Evolutionary conservation across 2,329 filamentous ascomycete genomes (phyloP), one percentile per base, ranked within the genome.

Genomic region (Paraconiothyrium brasiliense): DNA sequence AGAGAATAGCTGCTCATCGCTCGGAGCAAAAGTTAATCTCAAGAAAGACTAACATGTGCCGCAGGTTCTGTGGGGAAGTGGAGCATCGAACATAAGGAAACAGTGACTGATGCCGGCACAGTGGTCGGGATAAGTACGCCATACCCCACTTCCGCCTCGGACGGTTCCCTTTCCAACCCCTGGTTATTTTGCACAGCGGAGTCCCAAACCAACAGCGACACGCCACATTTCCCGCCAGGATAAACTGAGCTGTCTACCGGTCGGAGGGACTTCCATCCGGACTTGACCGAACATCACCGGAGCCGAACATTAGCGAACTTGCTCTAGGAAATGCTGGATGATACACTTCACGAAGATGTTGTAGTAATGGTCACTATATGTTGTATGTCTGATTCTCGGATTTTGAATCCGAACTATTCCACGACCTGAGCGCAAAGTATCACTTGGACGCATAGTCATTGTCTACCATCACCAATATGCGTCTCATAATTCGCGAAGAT

Each of bases 401-500:
- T 52, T 24, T n/a, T 6, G 24, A 13, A 52, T 22, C 39, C 14
- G 10, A 34, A 30, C 24, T 13, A 48, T 27, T 32, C 30, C 49
- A 52, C 32, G 11, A 24, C 9, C 34, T 30, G 30, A 9, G 11
- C 32, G 30, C 14, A 39, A 24, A 20, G 4, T 14, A 39, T 5
- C 34, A 39, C 32, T 1, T 4, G 34, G n/a, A 24, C 5, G 24
- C 67, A 71, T 77, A 64, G 77, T 71, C 52, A 55, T 57, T 63
- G 34, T 70, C 94, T 92, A 50, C 7, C 14, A 7, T 20, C 24
- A 20, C 30, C 27, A 52, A n/a, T n/a, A 52, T 52, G 92, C 89
- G 92, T 82, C 87, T 95, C 73, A 94, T 95, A 79, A 91, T 95
- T 76, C 87, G 91, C 76, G 89, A 94, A 77, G 85, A 92, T 73